A percentile compares a stretch with the other conserved stretches of the same genome.
phyloP scores from a whole-genome alignment of 441 rosid species.

The Kokia cookei region DNA sequence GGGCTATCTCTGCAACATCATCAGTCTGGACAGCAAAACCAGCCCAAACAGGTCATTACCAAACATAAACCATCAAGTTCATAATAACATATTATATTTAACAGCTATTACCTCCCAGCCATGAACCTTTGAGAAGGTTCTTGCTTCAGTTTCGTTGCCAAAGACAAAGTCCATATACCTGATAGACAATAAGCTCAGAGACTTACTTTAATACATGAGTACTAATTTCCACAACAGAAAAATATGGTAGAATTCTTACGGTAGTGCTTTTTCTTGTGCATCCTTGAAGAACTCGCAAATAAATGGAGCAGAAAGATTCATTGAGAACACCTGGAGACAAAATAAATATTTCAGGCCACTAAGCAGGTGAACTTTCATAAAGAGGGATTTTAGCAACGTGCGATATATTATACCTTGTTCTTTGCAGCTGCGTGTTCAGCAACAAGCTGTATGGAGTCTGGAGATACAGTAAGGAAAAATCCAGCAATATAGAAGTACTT shows the following conservation, averaged over 20 bases:
- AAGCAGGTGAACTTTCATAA: background rate
- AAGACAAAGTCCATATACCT: conserved; percentile 89
- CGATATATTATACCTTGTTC: conserved; percentile 55
- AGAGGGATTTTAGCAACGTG: background rate
- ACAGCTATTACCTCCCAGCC: conserved; percentile 82
- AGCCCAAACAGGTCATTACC: background rate
- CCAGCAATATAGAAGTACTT: conserved; percentile 91
- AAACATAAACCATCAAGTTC: background rate
- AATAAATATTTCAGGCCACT: conserved; percentile 8
- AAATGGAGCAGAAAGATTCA: conserved; percentile 98
- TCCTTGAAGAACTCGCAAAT: conserved; percentile 98
- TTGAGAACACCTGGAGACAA: conserved; percentile 56
- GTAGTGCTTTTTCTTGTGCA: conserved; percentile 62
- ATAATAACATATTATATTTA: conserved; percentile 6
- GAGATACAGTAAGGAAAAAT: conserved; percentile 94
- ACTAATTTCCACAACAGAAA: background rate
- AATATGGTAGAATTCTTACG: conserved; percentile 37
- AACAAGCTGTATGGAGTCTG: conserved; percentile 84
- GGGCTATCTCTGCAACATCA: conserved; percentile 81
- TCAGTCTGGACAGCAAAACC: conserved; percentile 53
- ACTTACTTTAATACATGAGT: background rate
- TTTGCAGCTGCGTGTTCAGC: conserved; percentile 90
- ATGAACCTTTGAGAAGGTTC: conserved; percentile 82
- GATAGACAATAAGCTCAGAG: conserved; percentile 10
- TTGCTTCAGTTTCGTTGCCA: conserved; percentile 95